Percentiles rank a stretch among this genome's conserved stretches.
phyloP scores from a whole-genome alignment of 2,329 filamentous ascomycete genomes.

The Beauveria sp. region DNA sequence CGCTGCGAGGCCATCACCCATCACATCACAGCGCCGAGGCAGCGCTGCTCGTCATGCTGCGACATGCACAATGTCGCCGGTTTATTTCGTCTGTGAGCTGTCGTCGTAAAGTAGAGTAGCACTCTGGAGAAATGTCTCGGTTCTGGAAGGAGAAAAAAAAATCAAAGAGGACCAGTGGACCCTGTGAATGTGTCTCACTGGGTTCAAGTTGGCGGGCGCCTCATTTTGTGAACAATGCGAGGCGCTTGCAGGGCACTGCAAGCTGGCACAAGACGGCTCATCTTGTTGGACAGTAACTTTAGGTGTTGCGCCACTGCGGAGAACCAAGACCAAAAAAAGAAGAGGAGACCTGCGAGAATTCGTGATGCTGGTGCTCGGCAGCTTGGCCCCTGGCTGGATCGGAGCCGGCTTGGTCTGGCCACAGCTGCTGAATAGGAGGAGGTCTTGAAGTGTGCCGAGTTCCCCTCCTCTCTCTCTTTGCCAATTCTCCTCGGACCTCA shows the following conservation, averaged over 20 bases:
- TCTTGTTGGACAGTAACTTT: not conserved
- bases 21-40: not conserved
- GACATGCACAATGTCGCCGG: not conserved
- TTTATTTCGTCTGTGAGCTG: not conserved
- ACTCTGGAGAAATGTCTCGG: not conserved
- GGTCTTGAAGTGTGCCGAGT: not conserved
- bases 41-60: not conserved
- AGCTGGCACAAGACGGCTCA: not conserved
- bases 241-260: not conserved
- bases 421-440: not conserved
- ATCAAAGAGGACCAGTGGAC: not conserved
- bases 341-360: conserved; percentile 2
- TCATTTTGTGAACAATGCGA: not conserved
- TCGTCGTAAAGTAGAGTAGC: not conserved
- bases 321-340: conserved; percentile 2
- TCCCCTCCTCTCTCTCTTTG: not conserved
- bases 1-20: not conserved
- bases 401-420: not conserved
- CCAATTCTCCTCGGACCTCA: not conserved
- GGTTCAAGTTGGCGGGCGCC: not conserved
- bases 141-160: not conserved
- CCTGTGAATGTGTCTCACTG: not conserved
- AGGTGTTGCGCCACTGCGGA: conserved; percentile 8
- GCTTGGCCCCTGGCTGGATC: conserved; percentile 7
- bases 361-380: not conserved